These are phyloP conservation scores for Quercus alba DNA, from an alignment of 306 rosid species.

Conservation along the genomic window DNA sequence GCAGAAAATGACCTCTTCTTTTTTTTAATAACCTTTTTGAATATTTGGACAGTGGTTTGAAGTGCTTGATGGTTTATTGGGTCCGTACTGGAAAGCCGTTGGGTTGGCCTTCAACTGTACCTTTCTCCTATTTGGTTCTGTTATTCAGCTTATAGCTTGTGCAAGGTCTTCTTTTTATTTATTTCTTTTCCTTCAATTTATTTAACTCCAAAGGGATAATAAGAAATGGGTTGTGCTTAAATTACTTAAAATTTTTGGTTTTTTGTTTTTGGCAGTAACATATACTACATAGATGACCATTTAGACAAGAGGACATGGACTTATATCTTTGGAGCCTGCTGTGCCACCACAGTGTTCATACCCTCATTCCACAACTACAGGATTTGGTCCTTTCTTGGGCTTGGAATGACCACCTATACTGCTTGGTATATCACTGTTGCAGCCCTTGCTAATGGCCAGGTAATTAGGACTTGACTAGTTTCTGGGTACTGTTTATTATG, in stretches of 20 bases:
- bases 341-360: conserved; percentile 94
- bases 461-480: conserved; percentile 15
- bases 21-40: neutral
- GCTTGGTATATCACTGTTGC: conserved; percentile 97
- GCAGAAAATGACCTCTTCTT: neutral
- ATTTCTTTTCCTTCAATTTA: neutral
- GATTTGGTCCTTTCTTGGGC: conserved; percentile 95
- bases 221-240: neutral
- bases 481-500: neutral
- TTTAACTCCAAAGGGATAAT: neutral
- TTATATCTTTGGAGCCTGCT: conserved; percentile 90
- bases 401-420: conserved; percentile 94
- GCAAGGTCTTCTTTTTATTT: conserved; percentile 59
- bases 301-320: conserved; percentile 98
- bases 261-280: conserved; percentile 52
- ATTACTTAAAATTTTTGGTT: neutral
- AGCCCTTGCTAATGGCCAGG: conserved; percentile 79
- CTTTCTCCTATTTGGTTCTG: conserved; percentile 89
- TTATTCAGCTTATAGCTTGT: conserved; percentile 94
- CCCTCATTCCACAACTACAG: conserved; percentile 96
- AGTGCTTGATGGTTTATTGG: conserved; percentile 86
- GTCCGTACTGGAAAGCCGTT: conserved; percentile 85
- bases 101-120: conserved; percentile 97
- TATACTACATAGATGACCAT: conserved; percentile 80
- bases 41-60: conserved; percentile 74